Evolutionary conservation across 1,284 basidiomycete species (phyloP).

Genomic region (Ganoderma meredithae): DNA sequence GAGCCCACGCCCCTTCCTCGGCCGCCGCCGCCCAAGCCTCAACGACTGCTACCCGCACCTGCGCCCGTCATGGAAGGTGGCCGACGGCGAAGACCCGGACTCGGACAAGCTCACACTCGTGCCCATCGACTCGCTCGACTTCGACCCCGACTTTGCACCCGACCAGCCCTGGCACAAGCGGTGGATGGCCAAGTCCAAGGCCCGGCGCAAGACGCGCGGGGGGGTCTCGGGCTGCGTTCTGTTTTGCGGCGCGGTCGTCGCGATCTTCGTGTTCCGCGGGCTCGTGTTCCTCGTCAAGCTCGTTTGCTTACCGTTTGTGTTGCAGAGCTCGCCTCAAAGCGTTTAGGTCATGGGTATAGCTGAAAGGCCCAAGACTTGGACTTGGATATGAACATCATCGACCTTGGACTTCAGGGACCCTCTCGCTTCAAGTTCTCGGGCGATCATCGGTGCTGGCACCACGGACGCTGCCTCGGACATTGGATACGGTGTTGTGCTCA

Average conservation of each 20-base stretch:
- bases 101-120: neutral
- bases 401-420: neutral
- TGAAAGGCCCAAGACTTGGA: too few species aligned
- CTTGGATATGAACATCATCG: too few species aligned
- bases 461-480: neutral
- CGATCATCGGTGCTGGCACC: neutral
- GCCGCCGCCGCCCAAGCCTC: neutral
- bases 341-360: neutral
- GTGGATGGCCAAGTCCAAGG: constrained; percentile 1
- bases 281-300: neutral
- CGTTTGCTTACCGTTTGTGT: neutral
- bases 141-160: neutral
- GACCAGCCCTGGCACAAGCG: neutral
- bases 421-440: neutral
- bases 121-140: constrained; percentile 1
- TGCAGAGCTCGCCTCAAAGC: neutral
- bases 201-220: neutral
- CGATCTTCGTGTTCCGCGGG: neutral
- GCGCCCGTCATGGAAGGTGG: neutral
- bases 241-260: neutral
- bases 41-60: neutral
- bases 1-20: neutral
- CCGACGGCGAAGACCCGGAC: neutral
- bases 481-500: neutral
- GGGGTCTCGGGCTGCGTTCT: neutral